Evolutionary conservation across 192 early-diverging fungal genomes (phyloP).

Genomic region (Backusella psychrophila): DNA sequence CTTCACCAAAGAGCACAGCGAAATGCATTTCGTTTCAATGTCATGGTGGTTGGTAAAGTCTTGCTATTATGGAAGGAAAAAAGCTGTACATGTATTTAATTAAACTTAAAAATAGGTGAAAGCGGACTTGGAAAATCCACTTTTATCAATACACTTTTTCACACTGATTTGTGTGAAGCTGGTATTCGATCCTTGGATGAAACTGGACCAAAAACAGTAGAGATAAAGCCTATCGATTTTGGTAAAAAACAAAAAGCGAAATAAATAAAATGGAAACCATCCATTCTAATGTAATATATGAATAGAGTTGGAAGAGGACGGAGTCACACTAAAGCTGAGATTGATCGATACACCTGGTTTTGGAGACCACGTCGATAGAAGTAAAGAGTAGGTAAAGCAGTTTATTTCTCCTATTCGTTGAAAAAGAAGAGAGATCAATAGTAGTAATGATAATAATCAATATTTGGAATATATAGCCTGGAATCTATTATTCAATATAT

Average conservation of each 20-base stretch:
- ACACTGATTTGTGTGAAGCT: slow-evolving; percentile 87
- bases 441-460: slow-evolving; percentile 21
- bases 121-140: slow-evolving; percentile 99
- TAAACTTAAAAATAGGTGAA: slow-evolving; percentile 61
- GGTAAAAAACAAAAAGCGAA: slow-evolving; percentile 39
- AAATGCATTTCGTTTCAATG: slow-evolving; percentile 82
- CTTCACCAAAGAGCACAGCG: slow-evolving; percentile 64
- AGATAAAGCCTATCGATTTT: slow-evolving; percentile 81
- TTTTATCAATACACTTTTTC: slow-evolving; percentile 98
- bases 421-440: slow-evolving; percentile 5
- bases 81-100: not conserved
- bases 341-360: slow-evolving; percentile 91
- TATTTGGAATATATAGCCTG: slow-evolving; percentile 50
- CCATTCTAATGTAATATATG: no score
- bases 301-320: slow-evolving; percentile 86
- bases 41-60: slow-evolving; percentile 90
- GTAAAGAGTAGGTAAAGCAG: slow-evolving; percentile 61
- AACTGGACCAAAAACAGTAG: slow-evolving; percentile 86
- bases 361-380: slow-evolving; percentile 82
- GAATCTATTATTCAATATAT: slow-evolving; percentile 93
- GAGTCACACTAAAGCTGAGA: slow-evolving; percentile 87
- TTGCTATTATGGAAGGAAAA: slow-evolving; percentile 13
- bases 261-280: not conserved
- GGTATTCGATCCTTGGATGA: slow-evolving; percentile 47
- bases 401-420: slow-evolving; percentile 46